Conservation (phyloP, 345 rosid species). For the Citrus reticulata region DNA sequence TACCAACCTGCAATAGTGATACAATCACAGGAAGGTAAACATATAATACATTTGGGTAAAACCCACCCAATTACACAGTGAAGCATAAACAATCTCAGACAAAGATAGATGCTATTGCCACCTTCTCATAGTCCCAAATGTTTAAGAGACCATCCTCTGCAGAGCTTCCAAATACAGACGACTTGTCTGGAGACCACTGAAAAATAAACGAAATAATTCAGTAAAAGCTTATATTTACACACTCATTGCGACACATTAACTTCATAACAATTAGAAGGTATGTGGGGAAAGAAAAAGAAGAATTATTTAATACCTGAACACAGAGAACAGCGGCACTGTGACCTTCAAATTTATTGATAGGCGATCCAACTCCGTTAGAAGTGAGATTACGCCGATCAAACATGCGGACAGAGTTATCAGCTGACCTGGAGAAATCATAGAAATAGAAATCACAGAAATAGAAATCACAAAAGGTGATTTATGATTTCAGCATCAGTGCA, state of each 20-base stretch:
- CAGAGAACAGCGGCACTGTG: slow-evolving; percentile 89
- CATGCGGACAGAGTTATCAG: slow-evolving; percentile 89
- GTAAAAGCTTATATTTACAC: background rate
- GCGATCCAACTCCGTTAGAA: slow-evolving; percentile 74
- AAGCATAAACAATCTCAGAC: background rate
- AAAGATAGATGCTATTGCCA: slow-evolving; percentile 17
- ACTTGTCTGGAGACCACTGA: slow-evolving; percentile 90
- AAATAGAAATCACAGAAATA: slow-evolving; percentile 10
- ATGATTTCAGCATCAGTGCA: slow-evolving; percentile 5
- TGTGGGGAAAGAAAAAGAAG: background rate
- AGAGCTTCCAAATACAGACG: slow-evolving; percentile 93
- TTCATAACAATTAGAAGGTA: background rate
- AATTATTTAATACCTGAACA: slow-evolving; percentile 61
- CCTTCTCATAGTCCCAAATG: slow-evolving; percentile 94
- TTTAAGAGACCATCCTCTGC: slow-evolving; percentile 95
- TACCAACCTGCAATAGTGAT: slow-evolving; percentile 40
- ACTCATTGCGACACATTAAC: background rate
- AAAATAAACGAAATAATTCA: slow-evolving; percentile 11
- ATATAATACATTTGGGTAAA: background rate
- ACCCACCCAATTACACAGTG: background rate
- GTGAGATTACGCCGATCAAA: slow-evolving; percentile 86
- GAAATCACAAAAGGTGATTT: slow-evolving; percentile 1
- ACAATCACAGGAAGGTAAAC: background rate
- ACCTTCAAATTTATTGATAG: slow-evolving; percentile 79
- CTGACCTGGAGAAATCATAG: slow-evolving; percentile 55